Base-by-base conservation (phyloP, 1,284 basidiomycete species). In the Peniophora sp. region DNA sequence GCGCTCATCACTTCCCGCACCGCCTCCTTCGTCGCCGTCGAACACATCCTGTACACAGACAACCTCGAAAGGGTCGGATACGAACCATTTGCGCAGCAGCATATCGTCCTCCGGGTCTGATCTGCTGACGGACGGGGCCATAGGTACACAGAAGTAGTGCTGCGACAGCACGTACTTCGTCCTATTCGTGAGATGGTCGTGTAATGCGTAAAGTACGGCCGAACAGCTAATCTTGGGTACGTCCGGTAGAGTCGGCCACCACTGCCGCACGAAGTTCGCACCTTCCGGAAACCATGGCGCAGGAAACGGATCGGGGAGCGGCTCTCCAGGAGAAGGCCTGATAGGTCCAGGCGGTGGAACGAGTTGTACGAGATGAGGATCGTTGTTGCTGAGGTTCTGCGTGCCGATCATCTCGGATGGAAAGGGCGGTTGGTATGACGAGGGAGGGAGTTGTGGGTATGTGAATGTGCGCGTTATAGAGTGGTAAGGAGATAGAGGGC, bases 181-280 rank as follows among this genome's bases (percentile, higher is more conserved):
- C 2, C 70, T 70, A 51, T 81, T 79, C 11, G 78, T 79, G 2
- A 68, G 63, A 9, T 69, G 71, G 56, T 86, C 76, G 51, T 83
- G 81, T 11, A 73, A 69, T 0, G 81, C 76, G 3, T 85, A 71
- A 1, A 87, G 68, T 15, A 85, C 73, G n/a, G 87, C 83, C 0
- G 84, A 84, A 57, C 83, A 86, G 61, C 81, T 85, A 10, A 85
- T 72, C 12, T 77, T 70, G 2, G 80, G 83, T 11, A 85, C 67
- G 1, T 72, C 69, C 0, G 78, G 70, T 6, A 86, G 63, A 2
- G 76, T 78, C 3, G 84, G 84, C 84, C 84, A 87, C 84, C 84
- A 87, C 53, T 87, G 84, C 12, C 84, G 75, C 5, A 87, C 83
- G 52, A 86, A 87, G 62, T 87, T 84, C 0, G 83, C 82, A 46